phyloP scores from a whole-genome alignment of 148 eudicot genomes.

The Spergularia marina region DNA sequence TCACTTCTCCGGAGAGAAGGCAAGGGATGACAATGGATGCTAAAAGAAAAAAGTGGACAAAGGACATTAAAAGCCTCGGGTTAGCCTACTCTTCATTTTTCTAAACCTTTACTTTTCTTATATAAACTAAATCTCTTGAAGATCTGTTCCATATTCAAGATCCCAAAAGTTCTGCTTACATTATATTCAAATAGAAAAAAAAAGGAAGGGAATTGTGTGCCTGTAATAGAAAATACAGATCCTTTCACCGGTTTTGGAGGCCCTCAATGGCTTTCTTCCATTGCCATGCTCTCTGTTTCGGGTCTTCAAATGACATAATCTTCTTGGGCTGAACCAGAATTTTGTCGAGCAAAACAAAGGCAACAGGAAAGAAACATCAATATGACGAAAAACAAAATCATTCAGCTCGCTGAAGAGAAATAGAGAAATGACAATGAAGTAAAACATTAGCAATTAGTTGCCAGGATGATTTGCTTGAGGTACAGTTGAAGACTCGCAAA shows the following conservation, averaged over 20 bases:
- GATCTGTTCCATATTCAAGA: conserved; percentile 15
- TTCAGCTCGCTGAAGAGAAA: not conserved
- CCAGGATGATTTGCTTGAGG: not conserved
- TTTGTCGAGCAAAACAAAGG: conserved; percentile 1
- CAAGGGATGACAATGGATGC: too few relatives aligned
- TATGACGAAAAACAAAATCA: not conserved
- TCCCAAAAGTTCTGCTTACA: conserved; percentile 16
- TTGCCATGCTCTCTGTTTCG: conserved; percentile 86
- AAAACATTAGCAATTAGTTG: not conserved
- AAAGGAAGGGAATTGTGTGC: conserved; percentile 2
- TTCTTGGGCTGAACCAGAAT: conserved; percentile 70
- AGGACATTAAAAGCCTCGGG: not conserved
- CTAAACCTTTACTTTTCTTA: conserved; percentile 5
- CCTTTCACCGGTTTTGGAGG: conserved; percentile 70
- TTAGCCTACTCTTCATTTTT: conserved; percentile 13
- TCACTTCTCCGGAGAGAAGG: not conserved
- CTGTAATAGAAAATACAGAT: not conserved
- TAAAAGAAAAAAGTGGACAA: too few relatives aligned
- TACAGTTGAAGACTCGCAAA: not conserved
- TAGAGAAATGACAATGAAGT: too few relatives aligned
- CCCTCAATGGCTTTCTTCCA: conserved; percentile 96
- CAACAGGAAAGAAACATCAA: conserved; percentile 4
- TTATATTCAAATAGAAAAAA: conserved; percentile 9
- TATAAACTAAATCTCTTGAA: conserved; percentile 19
- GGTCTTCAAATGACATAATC: conserved; percentile 84